A percentile compares a stretch with the other conserved stretches of the same genome.
Evolutionary conservation across 2,329 filamentous ascomycete species (phyloP).

Genomic region (Monilinia vaccinii-corymbosi): DNA sequence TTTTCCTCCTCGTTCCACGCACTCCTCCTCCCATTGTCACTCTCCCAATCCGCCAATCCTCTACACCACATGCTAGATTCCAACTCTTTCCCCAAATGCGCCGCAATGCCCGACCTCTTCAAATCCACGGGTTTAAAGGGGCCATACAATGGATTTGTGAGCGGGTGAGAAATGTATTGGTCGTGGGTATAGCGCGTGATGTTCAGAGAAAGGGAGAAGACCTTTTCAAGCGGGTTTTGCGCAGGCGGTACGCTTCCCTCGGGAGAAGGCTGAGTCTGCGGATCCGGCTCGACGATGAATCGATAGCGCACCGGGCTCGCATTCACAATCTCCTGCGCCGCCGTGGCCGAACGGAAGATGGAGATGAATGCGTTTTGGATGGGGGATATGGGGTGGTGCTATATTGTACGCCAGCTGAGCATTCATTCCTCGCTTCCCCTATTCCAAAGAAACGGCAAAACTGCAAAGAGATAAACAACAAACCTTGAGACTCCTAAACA

Average conservation of each 20-base stretch:
- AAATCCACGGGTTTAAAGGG: constrained; percentile 20
- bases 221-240: not conserved
- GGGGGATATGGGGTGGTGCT: constrained; percentile 19
- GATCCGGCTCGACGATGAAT: constrained; percentile 13
- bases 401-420: not conserved
- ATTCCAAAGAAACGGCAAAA: not conserved
- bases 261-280: not conserved
- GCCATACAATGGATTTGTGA: constrained; percentile 23
- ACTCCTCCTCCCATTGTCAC: constrained; percentile 14
- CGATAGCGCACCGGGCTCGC: constrained; percentile 25
- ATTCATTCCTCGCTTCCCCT: not conserved
- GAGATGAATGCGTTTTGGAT: constrained; percentile 25
- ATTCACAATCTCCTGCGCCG: constrained; percentile 19
- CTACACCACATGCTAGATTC: constrained; percentile 15
- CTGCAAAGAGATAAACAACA: not conserved
- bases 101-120: constrained; percentile 17
- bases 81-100: constrained; percentile 16
- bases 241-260: not conserved
- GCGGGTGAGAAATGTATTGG: constrained; percentile 16
- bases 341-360: constrained; percentile 19
- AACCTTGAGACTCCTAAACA: constrained; percentile 29
- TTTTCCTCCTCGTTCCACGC: not conserved
- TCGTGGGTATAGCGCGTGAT: constrained; percentile 8
- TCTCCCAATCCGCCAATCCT: constrained; percentile 28
- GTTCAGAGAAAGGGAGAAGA: constrained; percentile 20